These are phyloP conservation scores for Candida koratica DNA, from an alignment of 805 yeast genomes.

Conservation along the genomic window DNA sequence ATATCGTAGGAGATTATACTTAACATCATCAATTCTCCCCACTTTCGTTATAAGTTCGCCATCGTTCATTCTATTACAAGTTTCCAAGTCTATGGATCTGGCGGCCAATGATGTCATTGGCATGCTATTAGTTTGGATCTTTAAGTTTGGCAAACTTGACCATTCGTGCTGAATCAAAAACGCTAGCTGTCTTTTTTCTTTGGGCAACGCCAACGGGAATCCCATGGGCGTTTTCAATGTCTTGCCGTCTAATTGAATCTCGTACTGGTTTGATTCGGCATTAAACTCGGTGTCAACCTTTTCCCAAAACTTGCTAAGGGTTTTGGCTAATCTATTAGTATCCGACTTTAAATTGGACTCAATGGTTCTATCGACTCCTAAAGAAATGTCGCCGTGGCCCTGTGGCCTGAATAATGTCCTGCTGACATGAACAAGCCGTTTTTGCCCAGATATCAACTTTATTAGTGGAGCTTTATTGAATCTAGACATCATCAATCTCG, in stretches of 20 bases:
- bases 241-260: constrained; percentile 67
- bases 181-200: constrained; percentile 58
- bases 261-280: constrained; percentile 31
- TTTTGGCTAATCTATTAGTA: constrained; percentile 65
- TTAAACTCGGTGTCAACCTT: constrained; percentile 47
- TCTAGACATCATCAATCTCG: constrained; percentile 2
- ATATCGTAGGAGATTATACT: constrained; percentile 65
- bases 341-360: constrained; percentile 57
- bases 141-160: constrained; percentile 63
- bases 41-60: constrained; percentile 53
- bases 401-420: constrained; percentile 14
- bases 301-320: constrained; percentile 78
- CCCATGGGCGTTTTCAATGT: constrained; percentile 86
- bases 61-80: constrained; percentile 29
- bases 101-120: constrained; percentile 88
- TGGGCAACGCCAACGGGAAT: constrained; percentile 61
- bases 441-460: background rate
- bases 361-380: constrained; percentile 30
- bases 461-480: background rate
- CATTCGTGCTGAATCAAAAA: constrained; percentile 82
- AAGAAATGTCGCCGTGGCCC: constrained; percentile 17
- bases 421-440: background rate
- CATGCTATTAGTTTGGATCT: constrained; percentile 69
- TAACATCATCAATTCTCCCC: constrained; percentile 57
- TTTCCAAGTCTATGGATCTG: constrained; percentile 72